A percentile compares a stretch with the other conserved stretches of the same genome.
These are phyloP conservation scores for Pythium periplocum DNA, from an alignment of 352 stramenopile genomes.

Conservation along the genomic window DNA sequence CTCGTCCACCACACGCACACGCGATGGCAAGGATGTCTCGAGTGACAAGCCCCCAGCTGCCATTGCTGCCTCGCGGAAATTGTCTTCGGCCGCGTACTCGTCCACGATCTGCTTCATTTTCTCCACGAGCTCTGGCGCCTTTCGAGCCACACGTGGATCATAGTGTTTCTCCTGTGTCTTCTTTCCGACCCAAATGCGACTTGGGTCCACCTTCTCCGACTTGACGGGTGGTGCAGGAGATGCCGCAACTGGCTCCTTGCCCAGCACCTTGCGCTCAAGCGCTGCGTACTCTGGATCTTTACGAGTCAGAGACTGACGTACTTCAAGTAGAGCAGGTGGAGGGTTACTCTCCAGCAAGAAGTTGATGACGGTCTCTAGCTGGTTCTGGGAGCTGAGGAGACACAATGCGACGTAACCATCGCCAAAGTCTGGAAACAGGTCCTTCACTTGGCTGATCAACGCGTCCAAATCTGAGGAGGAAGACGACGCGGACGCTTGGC, in stretches of 20 bases:
- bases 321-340: conserved; percentile 9
- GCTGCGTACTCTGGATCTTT: conserved; percentile 13
- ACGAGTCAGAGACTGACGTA: conserved; percentile 12
- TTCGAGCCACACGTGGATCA: conserved; percentile 23
- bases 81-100: conserved; percentile 23
- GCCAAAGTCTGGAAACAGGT: conserved; percentile 35
- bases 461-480: conserved; percentile 1
- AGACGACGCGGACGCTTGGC: conserved; percentile 1
- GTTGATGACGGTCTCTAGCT: conserved; percentile 36
- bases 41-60: background rate
- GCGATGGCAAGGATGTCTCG: background rate
- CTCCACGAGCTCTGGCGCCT: conserved; percentile 23
- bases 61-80: conserved; percentile 12
- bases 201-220: conserved; percentile 22
- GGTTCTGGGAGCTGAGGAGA: conserved; percentile 19
- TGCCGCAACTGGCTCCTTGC: conserved; percentile 4
- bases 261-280: conserved; percentile 12
- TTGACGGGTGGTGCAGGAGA: conserved; percentile 3
- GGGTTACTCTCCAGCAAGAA: conserved; percentile 29
- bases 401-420: conserved; percentile 33
- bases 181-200: conserved; percentile 32
- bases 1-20: conserved; percentile 15
- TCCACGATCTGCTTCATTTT: conserved; percentile 28
- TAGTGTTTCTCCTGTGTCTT: conserved; percentile 28
- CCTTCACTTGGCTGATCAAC: conserved; percentile 25